A percentile compares a stretch with the other conserved stretches of the same genome.
phyloP scores from a whole-genome alignment of 257 asterid genomes.

The Jacaranda mimosifolia region DNA sequence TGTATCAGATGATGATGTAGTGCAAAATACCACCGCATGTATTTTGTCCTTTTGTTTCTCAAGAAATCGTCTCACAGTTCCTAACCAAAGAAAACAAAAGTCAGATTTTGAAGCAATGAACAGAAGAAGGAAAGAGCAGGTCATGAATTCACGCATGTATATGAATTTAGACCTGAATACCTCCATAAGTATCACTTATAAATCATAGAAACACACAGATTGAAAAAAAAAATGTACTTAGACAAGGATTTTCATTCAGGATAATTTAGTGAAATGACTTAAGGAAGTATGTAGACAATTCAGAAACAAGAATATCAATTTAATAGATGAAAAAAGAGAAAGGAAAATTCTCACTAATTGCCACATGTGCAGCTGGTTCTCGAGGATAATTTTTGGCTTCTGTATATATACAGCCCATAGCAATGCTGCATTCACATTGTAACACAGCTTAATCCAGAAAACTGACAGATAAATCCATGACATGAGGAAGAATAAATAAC shows the following conservation, averaged over 20 bases:
- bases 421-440: slow-evolving; percentile 75
- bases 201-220: neutral
- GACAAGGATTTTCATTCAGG: slow-evolving; percentile 22
- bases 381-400: slow-evolving; percentile 96
- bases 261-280: neutral
- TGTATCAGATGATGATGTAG: slow-evolving; percentile 82
- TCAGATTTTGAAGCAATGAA: slow-evolving; percentile 22
- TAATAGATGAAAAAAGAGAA: neutral
- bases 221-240: neutral
- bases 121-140: neutral
- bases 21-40: slow-evolving; percentile 83
- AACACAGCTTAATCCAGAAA: slow-evolving; percentile 34
- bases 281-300: neutral
- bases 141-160: neutral
- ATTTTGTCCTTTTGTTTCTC: slow-evolving; percentile 93
- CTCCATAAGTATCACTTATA: slow-evolving; percentile 11
- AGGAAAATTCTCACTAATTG: slow-evolving; percentile 73
- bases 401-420: slow-evolving; percentile 91
- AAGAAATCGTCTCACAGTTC: slow-evolving; percentile 88
- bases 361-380: slow-evolving; percentile 99
- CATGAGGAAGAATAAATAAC: slow-evolving; percentile 32
- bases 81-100: slow-evolving; percentile 46
- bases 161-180: slow-evolving; percentile 13
- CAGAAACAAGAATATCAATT: slow-evolving; percentile 19
- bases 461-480: slow-evolving; percentile 29